Evolutionary conservation across 768 basidiomycete species (phyloP).

Genomic region (Arthromyces matolae): DNA sequence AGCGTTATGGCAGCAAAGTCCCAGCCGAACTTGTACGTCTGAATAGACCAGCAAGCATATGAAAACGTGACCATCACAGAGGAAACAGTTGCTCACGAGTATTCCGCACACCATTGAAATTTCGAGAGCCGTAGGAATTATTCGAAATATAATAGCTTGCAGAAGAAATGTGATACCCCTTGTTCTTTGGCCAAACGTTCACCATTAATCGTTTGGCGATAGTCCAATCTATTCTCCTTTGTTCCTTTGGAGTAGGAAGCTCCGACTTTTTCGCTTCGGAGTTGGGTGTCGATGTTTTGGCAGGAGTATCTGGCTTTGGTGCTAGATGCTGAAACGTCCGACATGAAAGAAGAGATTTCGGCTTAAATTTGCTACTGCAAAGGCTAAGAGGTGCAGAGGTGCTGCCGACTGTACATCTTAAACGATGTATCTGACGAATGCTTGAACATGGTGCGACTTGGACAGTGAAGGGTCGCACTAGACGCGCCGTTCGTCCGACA

Average conservation of each 20-base stretch:
- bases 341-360: background rate
- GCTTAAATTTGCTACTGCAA: background rate
- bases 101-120: constrained; percentile 98
- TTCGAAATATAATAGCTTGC: constrained; percentile 90
- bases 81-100: constrained; percentile 49
- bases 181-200: constrained; percentile 90
- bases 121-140: constrained; percentile 93
- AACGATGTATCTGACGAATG: constrained; percentile 2
- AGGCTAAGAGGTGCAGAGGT: background rate
- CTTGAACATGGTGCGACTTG: constrained; percentile 3
- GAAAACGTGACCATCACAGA: background rate
- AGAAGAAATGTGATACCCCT: constrained; percentile 97
- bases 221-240: constrained; percentile 79
- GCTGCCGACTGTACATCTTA: background rate
- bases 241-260: constrained; percentile 36
- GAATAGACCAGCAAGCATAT: background rate
- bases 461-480: background rate
- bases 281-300: constrained; percentile 1
- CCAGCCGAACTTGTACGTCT: constrained; percentile 98
- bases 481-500: background rate
- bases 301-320: constrained; percentile 16
- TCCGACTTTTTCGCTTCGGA: constrained; percentile 2
- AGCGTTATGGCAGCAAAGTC: constrained; percentile 92
- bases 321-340: constrained; percentile 18
- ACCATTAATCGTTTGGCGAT: constrained; percentile 79